Conservation (phyloP, 164 flowering plant species). For the Stephania yunnanensis region DNA sequence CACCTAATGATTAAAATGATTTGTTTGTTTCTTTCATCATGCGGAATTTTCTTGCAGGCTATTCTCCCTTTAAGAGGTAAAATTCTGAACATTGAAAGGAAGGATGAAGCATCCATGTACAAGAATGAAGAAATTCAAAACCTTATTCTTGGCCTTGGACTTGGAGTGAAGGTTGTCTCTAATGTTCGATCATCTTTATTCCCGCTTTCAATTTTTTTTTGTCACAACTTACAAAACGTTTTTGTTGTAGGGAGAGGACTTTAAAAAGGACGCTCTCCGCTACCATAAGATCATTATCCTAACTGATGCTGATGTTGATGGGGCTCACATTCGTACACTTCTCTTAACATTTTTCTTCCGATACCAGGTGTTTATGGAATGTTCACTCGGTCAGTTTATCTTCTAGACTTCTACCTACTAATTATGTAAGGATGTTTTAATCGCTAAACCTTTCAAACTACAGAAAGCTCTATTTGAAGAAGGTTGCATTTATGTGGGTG, state of each 20-base stretch:
- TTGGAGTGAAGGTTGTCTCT: slow-evolving; percentile 80
- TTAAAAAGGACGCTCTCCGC: slow-evolving; percentile 79
- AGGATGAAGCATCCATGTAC: slow-evolving; percentile 94
- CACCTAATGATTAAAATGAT: background rate
- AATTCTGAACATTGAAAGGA: slow-evolving; percentile 84
- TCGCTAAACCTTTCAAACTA: slow-evolving; percentile 15
- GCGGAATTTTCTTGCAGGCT: slow-evolving; percentile 47
- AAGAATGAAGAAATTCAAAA: slow-evolving; percentile 92
- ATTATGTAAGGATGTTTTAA: background rate
- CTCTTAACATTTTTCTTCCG: slow-evolving; percentile 91
- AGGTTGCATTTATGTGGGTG: slow-evolving; percentile 95
- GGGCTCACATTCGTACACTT: slow-evolving; percentile 95
- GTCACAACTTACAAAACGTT: background rate
- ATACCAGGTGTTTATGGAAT: slow-evolving; percentile 69
- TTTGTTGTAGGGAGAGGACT: slow-evolving; percentile 80
- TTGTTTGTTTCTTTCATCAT: background rate
- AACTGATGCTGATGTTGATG: slow-evolving; percentile 99
- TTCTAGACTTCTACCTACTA: background rate
- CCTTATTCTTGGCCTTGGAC: slow-evolving; percentile 86
- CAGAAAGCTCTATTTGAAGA: slow-evolving; percentile 93
- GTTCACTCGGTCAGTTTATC: background rate
- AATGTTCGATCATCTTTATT: slow-evolving; percentile 6
- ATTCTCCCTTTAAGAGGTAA: slow-evolving; percentile 94
- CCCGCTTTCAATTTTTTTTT: slow-evolving; percentile 1
- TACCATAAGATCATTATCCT: slow-evolving; percentile 92